phyloP scores from a whole-genome alignment of 2,329 filamentous ascomycete genomes.

The Trichoderma gracile region DNA sequence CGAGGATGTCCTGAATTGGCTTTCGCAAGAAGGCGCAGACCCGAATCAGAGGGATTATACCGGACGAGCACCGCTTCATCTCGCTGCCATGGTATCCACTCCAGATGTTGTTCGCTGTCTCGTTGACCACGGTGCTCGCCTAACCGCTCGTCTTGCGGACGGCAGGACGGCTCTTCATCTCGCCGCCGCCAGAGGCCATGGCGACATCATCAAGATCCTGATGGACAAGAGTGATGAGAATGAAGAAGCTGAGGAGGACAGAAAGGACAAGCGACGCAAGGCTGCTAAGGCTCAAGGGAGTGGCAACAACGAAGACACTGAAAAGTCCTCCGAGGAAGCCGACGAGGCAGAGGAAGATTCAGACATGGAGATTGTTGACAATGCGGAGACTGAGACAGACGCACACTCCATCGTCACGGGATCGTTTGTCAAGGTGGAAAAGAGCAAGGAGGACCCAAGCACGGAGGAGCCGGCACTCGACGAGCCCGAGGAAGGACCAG shows the following conservation, averaged over 20 bases:
- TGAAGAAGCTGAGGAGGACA: conserved; percentile 65
- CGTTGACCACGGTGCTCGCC: conserved; percentile 69
- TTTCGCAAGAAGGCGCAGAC: conserved; percentile 65
- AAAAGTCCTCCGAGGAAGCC: conserved; percentile 32
- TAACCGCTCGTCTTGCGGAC: conserved; percentile 74
- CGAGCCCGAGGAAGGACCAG: conserved; percentile 64
- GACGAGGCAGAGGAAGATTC: conserved; percentile 40
- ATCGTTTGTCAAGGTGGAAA: conserved; percentile 70
- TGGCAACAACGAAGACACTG: conserved; percentile 22
- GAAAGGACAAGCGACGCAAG: conserved; percentile 51
- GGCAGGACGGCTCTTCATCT: conserved; percentile 82
- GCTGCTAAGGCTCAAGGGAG: conserved; percentile 34
- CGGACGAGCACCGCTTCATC: conserved; percentile 75
- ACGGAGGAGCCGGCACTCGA: conserved; percentile 50
- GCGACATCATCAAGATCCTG: conserved; percentile 69
- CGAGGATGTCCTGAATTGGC: conserved; percentile 70
- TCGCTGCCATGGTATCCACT: conserved; percentile 69
- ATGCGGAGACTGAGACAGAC: conserved; percentile 49
- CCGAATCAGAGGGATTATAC: conserved; percentile 75
- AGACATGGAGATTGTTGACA: conserved; percentile 51
- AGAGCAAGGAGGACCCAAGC: conserved; percentile 41
- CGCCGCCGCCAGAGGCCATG: conserved; percentile 68
- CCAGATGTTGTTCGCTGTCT: conserved; percentile 70
- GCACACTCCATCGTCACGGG: conserved; percentile 61
- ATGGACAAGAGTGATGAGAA: conserved; percentile 74